Percentiles rank a stretch among this genome's conserved stretches.
phyloP scores from a whole-genome alignment of 148 eudicot genomes.

The Vaccinium vitisidaea region DNA sequence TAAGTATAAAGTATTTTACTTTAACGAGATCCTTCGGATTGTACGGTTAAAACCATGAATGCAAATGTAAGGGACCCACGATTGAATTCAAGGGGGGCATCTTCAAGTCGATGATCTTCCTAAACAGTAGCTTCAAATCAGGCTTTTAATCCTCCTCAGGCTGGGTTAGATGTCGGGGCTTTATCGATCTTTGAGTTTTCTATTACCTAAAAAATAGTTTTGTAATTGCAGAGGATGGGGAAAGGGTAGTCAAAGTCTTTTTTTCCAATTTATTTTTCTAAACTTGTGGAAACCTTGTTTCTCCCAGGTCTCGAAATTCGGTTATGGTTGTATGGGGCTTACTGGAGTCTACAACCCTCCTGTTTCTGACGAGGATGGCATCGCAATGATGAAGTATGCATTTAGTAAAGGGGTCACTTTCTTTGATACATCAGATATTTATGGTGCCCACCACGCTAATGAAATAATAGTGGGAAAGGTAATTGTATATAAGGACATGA shows the following conservation, averaged over 20 bases:
- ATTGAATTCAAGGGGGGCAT: not conserved
- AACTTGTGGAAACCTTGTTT: not conserved
- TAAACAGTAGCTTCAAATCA: not conserved
- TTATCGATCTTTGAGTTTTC: not conserved
- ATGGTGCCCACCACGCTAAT: constrained; percentile 50
- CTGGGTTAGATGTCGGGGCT: not conserved
- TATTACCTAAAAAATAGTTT: too few species aligned
- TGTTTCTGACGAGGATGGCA: constrained; percentile 52
- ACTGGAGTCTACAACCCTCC: constrained; percentile 48
- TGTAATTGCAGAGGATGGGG: not conserved
- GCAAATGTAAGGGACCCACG: not conserved
- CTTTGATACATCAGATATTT: constrained; percentile 68
- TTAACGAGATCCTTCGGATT: not conserved
- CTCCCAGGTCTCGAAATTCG: constrained; percentile 52
- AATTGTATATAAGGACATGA: not conserved
- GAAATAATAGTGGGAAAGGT: constrained; percentile 77
- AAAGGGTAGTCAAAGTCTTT: not conserved
- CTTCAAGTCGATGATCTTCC: not conserved
- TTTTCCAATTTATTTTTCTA: not conserved
- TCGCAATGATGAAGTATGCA: constrained; percentile 54
- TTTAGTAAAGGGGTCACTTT: constrained; percentile 63
- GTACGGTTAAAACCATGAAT: not conserved
- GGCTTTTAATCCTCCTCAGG: not conserved
- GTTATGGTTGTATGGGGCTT: constrained; percentile 62
- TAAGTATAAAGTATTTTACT: too few species aligned